Evolutionary conservation across 495 filamentous ascomycete species (phyloP).

Genomic region (Melanomma pulvis-pyrius): DNA sequence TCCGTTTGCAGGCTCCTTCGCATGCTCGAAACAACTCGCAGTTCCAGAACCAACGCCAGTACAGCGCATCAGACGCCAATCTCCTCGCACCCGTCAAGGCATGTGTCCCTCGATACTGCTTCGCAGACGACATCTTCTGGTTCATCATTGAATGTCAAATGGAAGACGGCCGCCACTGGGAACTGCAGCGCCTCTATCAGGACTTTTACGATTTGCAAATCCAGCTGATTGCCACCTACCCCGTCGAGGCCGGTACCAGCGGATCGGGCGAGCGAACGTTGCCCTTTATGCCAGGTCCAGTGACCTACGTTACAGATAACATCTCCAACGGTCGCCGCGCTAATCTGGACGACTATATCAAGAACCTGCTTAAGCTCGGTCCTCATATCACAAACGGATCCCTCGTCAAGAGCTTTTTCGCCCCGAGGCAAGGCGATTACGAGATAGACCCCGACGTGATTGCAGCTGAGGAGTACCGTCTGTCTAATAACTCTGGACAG

Average conservation of each 20-base stretch:
- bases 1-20: conserved; percentile 9
- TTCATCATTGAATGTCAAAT: conserved; percentile 92
- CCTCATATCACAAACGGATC: conserved; percentile 79
- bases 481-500: conserved; percentile 31
- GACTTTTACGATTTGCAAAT: conserved; percentile 99
- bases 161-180: conserved; percentile 91
- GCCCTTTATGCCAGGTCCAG: conserved; percentile 98
- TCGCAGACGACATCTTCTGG: conserved; percentile 98
- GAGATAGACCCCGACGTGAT: conserved; percentile 67
- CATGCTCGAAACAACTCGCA: conserved; percentile 48
- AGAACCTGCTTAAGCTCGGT: conserved; percentile 81
- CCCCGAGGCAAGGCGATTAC: conserved; percentile 86
- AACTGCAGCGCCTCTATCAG: conserved; percentile 89
- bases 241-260: conserved; percentile 85
- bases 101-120: conserved; percentile 89
- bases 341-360: conserved; percentile 92
- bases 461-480: conserved; percentile 40
- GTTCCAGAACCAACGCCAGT: conserved; percentile 42
- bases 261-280: conserved; percentile 74
- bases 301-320: conserved; percentile 95
- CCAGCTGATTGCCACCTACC: conserved; percentile 88
- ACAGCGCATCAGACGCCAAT: conserved; percentile 33
- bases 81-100: conserved; percentile 67
- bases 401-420: conserved; percentile 86
- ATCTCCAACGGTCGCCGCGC: conserved; percentile 91